These are phyloP conservation scores for Thalassia testudinum DNA, from an alignment of 116 monocot species.

Conservation along the genomic window DNA sequence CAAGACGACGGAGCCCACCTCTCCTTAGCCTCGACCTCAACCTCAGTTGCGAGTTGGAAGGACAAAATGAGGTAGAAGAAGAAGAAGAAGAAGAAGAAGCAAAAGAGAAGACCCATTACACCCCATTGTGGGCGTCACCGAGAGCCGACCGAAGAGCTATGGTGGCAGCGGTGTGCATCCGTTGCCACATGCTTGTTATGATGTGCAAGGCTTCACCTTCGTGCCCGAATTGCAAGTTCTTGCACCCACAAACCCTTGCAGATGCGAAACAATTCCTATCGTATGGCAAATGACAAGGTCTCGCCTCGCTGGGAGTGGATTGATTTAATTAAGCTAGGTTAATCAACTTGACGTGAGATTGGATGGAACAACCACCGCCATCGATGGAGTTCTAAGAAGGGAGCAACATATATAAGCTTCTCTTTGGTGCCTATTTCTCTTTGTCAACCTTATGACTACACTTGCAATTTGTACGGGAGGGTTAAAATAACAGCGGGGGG, in stretches of 20 bases:
- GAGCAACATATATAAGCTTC: no score
- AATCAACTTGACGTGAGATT: no score
- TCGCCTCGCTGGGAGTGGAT: no score
- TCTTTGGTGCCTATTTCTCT: no score
- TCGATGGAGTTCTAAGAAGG: no score
- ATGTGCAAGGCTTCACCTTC: conserved; percentile 33
- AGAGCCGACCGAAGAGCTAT: conserved; percentile 12
- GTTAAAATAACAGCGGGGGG: no score
- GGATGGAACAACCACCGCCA: no score
- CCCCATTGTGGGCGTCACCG: background rate
- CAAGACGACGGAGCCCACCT: background rate
- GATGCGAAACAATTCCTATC: no score
- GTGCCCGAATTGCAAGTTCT: conserved; percentile 56
- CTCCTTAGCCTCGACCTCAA: conserved; percentile 98
- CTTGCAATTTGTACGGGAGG: no score
- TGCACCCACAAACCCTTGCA: conserved; percentile 10
- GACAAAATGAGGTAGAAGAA: background rate
- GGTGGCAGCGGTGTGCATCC: conserved; percentile 35
- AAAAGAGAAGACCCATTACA: background rate
- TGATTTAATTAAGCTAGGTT: no score
- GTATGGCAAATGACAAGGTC: no score
- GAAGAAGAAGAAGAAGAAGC: background rate
- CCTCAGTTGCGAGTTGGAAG: conserved; percentile 21
- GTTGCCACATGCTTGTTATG: conserved; percentile 52
- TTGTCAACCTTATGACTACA: no score